phyloP scores from a whole-genome alignment of 257 asterid genomes.

The Salvia miltiorrhiza region DNA sequence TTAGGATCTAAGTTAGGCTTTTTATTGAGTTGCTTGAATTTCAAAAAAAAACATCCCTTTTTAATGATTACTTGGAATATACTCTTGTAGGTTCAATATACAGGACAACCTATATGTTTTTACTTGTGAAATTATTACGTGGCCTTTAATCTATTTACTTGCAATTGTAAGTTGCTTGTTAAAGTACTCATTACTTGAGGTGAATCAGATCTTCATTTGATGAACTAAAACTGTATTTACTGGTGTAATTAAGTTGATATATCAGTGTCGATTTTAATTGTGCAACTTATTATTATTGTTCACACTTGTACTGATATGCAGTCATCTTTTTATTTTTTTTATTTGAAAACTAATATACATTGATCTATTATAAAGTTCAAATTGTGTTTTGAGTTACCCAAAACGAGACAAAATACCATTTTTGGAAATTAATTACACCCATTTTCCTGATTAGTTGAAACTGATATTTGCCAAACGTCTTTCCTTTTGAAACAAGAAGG shows the following conservation, averaged over 20 bases:
- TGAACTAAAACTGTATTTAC: not conserved
- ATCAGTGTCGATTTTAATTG: too few relatives aligned
- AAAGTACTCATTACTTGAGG: too few relatives aligned
- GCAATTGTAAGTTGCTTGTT: not conserved
- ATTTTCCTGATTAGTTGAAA: not conserved
- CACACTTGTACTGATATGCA: not conserved
- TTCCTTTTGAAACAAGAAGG: not conserved
- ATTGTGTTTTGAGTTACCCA: not conserved
- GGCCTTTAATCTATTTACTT: not conserved
- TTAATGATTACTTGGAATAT: conserved; percentile 25
- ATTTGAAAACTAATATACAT: not conserved
- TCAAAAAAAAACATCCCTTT: conserved; percentile 24
- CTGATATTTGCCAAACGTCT: not conserved
- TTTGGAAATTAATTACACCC: not conserved
- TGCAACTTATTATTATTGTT: not conserved
- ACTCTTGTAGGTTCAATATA: conserved; percentile 24
- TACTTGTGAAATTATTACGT: not conserved
- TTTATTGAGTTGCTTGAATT: conserved; percentile 31
- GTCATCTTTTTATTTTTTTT: not conserved
- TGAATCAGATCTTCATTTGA: too few relatives aligned
- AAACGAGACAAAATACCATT: not conserved
- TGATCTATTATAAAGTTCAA: not conserved
- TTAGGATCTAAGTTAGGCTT: conserved; percentile 16
- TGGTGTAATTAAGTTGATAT: not conserved
- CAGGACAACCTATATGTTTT: not conserved